These are phyloP conservation scores for Penicillium cinerascens DNA, from an alignment of 495 filamentous ascomycete genomes.

Conservation along the genomic window DNA sequence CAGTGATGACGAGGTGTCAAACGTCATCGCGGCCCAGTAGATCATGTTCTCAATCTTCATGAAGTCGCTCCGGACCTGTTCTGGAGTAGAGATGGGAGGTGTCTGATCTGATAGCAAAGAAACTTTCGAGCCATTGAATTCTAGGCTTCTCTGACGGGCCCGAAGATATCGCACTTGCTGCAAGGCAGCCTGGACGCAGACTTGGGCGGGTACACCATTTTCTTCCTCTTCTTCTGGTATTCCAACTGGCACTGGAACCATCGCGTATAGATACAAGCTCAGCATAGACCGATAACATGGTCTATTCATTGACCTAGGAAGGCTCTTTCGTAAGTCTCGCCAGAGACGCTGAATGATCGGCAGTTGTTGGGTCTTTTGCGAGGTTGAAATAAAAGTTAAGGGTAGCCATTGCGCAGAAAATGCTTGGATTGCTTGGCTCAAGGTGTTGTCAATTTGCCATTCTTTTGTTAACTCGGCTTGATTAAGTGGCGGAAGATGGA, in stretches of 20 bases:
- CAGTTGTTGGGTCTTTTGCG: constrained; percentile 1
- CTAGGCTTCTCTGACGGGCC: constrained; percentile 15
- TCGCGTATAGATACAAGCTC: constrained; percentile 15
- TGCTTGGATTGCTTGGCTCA: constrained; percentile 12
- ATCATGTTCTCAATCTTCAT: constrained; percentile 18
- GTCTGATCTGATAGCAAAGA: constrained; percentile 8
- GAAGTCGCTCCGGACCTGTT: constrained; percentile 14
- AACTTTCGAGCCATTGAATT: constrained; percentile 21
- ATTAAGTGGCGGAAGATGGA: neutral
- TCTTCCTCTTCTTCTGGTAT: constrained; percentile 19
- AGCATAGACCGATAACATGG: constrained; percentile 20
- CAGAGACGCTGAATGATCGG: constrained; percentile 14
- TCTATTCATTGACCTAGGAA: constrained; percentile 13
- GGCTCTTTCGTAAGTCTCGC: constrained; percentile 10
- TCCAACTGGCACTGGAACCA: constrained; percentile 15
- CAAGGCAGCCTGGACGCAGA: constrained; percentile 18
- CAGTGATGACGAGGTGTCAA: constrained; percentile 18
- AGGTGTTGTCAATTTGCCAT: constrained; percentile 14
- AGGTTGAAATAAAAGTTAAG: constrained; percentile 1
- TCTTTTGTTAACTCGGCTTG: constrained; percentile 10
- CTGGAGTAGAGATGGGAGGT: constrained; percentile 4
- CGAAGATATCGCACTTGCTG: constrained; percentile 17
- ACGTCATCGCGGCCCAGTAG: constrained; percentile 20
- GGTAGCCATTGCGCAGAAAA: constrained; percentile 19
- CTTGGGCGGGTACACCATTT: constrained; percentile 13